Conservation (phyloP, 495 filamentous ascomycete species). For the Achaetomiella virescens region DNA sequence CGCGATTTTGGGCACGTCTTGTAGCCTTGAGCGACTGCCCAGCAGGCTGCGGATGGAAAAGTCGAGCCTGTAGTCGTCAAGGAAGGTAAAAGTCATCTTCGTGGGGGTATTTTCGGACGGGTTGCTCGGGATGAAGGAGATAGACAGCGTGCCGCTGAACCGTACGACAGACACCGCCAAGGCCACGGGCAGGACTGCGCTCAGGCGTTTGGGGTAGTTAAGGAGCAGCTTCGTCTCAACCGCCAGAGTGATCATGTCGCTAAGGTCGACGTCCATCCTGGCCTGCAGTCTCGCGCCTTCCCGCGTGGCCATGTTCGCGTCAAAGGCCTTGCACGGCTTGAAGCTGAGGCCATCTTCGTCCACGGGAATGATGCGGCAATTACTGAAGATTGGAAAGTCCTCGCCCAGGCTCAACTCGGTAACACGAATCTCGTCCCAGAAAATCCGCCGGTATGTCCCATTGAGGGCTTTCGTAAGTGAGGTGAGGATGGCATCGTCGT, state of each 20-base stretch:
- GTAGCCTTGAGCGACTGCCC: slow-evolving; percentile 81
- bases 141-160: slow-evolving; percentile 88
- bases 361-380: slow-evolving; percentile 84
- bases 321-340: slow-evolving; percentile 42
- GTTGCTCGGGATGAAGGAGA: slow-evolving; percentile 76
- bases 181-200: slow-evolving; percentile 88
- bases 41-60: slow-evolving; percentile 85
- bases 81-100: slow-evolving; percentile 87
- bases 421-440: slow-evolving; percentile 85
- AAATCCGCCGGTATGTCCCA: slow-evolving; percentile 76
- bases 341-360: slow-evolving; percentile 60
- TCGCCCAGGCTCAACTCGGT: slow-evolving; percentile 91
- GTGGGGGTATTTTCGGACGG: slow-evolving; percentile 54
- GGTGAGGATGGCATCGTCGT: slow-evolving; percentile 89
- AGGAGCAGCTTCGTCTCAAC: slow-evolving; percentile 89
- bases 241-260: slow-evolving; percentile 88
- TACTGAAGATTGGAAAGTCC: slow-evolving; percentile 98
- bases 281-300: slow-evolving; percentile 77
- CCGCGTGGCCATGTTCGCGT: slow-evolving; percentile 42
- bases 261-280: slow-evolving; percentile 92
- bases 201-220: slow-evolving; percentile 84
- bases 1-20: slow-evolving; percentile 96
- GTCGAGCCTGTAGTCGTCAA: slow-evolving; percentile 92
- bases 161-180: slow-evolving; percentile 85
- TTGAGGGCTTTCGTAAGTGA: slow-evolving; percentile 87